phyloP scores from a whole-genome alignment of 2,329 filamentous ascomycete genomes.

The Xylariales sp. region DNA sequence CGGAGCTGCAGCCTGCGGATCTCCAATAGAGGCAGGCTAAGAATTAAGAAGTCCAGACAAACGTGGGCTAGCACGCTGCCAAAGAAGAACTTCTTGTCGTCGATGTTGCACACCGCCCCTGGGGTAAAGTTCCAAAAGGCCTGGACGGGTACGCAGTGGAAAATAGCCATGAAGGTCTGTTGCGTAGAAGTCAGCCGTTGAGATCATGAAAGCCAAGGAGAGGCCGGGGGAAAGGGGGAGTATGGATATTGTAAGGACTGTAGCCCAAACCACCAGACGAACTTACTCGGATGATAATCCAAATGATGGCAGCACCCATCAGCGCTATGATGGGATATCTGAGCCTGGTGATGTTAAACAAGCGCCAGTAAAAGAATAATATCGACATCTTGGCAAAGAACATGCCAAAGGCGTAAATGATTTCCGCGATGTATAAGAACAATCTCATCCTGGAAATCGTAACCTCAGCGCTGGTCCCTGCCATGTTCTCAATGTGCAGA shows the following conservation, averaged over 20 bases:
- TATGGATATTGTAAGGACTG: too few species aligned
- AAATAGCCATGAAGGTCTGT: slow-evolving; percentile 16
- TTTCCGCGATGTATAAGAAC: slow-evolving; percentile 20
- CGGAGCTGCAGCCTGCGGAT: slow-evolving; percentile 11
- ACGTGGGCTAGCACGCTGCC: slow-evolving; percentile 15
- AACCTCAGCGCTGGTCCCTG: slow-evolving; percentile 1
- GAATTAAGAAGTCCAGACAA: slow-evolving; percentile 14
- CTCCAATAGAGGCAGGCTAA: slow-evolving; percentile 13
- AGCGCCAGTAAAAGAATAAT: slow-evolving; percentile 23
- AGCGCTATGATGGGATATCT: slow-evolving; percentile 22
- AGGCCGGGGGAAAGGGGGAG: too few species aligned
- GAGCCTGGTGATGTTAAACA: slow-evolving; percentile 23
- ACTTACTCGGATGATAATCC: slow-evolving; percentile 20
- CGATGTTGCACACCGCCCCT: slow-evolving; percentile 13
- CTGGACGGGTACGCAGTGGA: slow-evolving; percentile 17
- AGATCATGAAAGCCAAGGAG: too few species aligned
- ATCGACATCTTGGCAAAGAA: slow-evolving; percentile 23
- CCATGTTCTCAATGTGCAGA: slow-evolving; percentile 9
- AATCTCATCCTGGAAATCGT: slow-evolving; percentile 8
- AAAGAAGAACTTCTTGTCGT: slow-evolving; percentile 14
- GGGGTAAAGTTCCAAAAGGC: slow-evolving; percentile 14
- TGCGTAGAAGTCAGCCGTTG: too few species aligned
- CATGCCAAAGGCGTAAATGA: slow-evolving; percentile 22
- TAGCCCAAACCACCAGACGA: too few species aligned
- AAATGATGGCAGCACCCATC: slow-evolving; percentile 15